Percentiles rank a stretch among this genome's conserved stretches.
Evolutionary conservation across 441 rosid species (phyloP).

Genomic region (Capsella rubella): DNA sequence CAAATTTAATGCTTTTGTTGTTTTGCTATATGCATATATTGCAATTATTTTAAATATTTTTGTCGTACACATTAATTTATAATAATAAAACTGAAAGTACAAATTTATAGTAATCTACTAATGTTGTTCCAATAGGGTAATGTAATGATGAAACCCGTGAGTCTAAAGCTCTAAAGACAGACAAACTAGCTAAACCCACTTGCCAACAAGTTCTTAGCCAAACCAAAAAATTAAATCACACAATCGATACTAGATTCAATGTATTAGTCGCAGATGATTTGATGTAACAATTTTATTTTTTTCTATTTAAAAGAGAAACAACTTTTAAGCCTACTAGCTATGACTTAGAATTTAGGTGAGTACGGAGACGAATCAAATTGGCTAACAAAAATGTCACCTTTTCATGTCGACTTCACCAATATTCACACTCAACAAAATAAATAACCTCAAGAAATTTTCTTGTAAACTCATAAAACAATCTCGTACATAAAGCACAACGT

Average conservation of each 20-base stretch:
- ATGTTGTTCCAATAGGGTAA: neutral
- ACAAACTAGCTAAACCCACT: conserved; percentile 26
- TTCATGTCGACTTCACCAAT: conserved; percentile 35
- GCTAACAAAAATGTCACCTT: conserved; percentile 20
- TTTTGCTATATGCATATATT: conserved; percentile 6
- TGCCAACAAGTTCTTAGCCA: conserved; percentile 9
- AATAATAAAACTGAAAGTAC: neutral
- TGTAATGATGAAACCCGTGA: conserved; percentile 14
- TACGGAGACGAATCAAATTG: conserved; percentile 27
- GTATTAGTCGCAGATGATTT: conserved; percentile 6
- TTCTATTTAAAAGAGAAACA: conserved; percentile 17
- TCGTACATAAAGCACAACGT: conserved; percentile 14
- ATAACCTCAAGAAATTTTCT: neutral
- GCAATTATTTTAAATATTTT: neutral
- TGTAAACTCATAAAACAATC: neutral
- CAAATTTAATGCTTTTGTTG: conserved; percentile 1
- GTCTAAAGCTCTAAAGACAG: conserved; percentile 2
- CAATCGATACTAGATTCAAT: conserved; percentile 18
- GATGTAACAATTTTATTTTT: conserved; percentile 13
- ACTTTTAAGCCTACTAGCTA: conserved; percentile 20
- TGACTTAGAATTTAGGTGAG: conserved; percentile 9
- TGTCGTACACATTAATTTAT: neutral
- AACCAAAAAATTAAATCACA: neutral
- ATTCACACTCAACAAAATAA: conserved; percentile 22
- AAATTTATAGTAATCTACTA: conserved; percentile 3